Conservation (phyloP, 2,329 filamentous ascomycete genomes). For the Colletotrichum chrysophilum region DNA sequence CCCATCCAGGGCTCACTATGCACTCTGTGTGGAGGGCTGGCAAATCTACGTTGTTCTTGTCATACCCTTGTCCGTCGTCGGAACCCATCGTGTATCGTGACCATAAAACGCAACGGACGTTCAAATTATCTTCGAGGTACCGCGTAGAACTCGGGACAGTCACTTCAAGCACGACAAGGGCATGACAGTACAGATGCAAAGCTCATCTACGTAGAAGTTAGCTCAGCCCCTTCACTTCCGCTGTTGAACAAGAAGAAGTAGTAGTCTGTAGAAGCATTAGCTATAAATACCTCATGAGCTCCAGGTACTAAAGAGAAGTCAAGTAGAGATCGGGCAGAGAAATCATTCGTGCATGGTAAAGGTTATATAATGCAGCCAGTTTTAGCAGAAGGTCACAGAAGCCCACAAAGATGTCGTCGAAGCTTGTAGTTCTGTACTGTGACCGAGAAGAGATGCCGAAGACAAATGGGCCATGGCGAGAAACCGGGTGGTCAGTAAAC, state of each 20-base stretch:
- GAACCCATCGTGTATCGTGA: neutral
- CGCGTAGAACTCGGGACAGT: fast-evolving
- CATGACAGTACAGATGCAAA: neutral
- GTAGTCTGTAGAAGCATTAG: neutral
- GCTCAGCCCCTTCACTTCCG: too few relatives aligned
- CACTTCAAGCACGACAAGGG: neutral
- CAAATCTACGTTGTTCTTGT: neutral
- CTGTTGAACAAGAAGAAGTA: neutral
- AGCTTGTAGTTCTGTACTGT: neutral
- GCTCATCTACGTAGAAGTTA: neutral
- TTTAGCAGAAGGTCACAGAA: neutral
- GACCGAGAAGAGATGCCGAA: neutral
- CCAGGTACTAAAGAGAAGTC: neutral
- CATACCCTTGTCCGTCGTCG: neutral
- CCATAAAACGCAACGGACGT: neutral
- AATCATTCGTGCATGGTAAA: fast-evolving
- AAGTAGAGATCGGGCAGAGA: neutral
- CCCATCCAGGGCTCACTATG: neutral
- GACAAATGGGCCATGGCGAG: fast-evolving
- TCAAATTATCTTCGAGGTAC: neutral
- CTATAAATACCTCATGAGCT: neutral
- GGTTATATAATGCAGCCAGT: neutral
- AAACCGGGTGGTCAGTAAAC: fast-evolving
- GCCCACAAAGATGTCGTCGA: neutral
- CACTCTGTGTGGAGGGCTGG: neutral